Evolutionary conservation across 768 basidiomycete species (phyloP), one percentile per base, ranked within the genome.

Genomic region (Floccularia luteovirens): DNA sequence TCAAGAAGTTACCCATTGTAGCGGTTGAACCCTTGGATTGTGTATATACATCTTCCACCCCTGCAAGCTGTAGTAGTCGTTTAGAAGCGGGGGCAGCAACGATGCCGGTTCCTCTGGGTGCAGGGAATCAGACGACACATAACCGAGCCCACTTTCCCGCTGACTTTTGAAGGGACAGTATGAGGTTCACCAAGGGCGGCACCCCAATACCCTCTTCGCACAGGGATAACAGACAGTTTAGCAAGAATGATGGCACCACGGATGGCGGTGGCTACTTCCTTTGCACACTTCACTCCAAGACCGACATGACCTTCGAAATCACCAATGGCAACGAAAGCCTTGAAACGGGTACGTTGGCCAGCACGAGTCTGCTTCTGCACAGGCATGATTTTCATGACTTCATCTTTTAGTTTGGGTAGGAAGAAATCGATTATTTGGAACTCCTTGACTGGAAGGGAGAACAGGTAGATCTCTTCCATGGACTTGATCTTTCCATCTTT

Each of bases 401-500:
- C 92, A 54, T 93, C 96, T 78, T 99, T 99, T 70, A 99, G 87
- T 62, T 90, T 89, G 54, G 96, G 96, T 35, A 98, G 79, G 90
- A 99, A 97, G 64, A 85, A 82, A 74, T 99, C 96, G 75, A 99
- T 86, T 67, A 99, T 96, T 69, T 99, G 96, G 76, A 70, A 98
- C 70, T 99, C 96, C 72, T 98, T 99, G 67, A 99, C 88, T 45
- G 94, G 93, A 48, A 99, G 86, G 20, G 96, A 99, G 82, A 98
- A 99, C 59, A 99, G 92, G 71, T 98, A 99, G 67, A 98, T 97
- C 63, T 99, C 96, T 63, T 99, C 96, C 79, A 99, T 93, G 35
- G 92, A 96, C 70, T 94, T 97, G 74, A 99, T 97, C 73, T 98
- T 98, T 53, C 94, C 94, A 55, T 98, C 96, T 70, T 96, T 97